Conservation (phyloP, 2,329 filamentous ascomycete genomes). For the Neobulgaria alba region DNA sequence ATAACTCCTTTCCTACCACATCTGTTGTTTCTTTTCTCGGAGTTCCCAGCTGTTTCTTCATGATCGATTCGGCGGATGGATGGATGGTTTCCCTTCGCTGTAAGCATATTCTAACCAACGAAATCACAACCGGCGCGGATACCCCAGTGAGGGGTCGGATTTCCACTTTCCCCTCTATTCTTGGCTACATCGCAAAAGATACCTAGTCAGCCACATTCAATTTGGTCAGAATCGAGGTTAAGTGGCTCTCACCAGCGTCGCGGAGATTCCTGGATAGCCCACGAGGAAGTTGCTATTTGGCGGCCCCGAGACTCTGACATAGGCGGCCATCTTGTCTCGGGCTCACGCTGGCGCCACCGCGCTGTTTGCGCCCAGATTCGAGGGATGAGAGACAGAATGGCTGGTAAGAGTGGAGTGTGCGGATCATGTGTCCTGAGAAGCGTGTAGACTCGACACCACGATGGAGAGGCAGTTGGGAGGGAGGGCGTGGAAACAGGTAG, state of each 20-base stretch:
- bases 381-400: constrained; percentile 17
- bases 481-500: constrained; percentile 10
- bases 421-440: constrained; percentile 16
- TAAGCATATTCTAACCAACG: constrained; percentile 87
- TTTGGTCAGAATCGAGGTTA: too few relatives aligned
- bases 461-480: not conserved
- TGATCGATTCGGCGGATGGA: constrained; percentile 86
- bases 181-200: constrained; percentile 58
- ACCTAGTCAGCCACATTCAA: constrained; percentile 12
- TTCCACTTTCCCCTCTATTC: constrained; percentile 96
- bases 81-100: constrained; percentile 94
- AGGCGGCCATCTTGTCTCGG: constrained; percentile 54
- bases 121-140: constrained; percentile 83
- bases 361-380: constrained; percentile 23
- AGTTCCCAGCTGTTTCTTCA: constrained; percentile 84
- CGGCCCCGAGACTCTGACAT: constrained; percentile 92
- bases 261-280: constrained; percentile 95
- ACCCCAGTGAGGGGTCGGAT: constrained; percentile 79
- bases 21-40: constrained; percentile 86
- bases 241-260: constrained; percentile 74
- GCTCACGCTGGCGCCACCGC: constrained; percentile 26
- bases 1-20: constrained; percentile 90
- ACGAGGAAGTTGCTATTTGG: constrained; percentile 96
- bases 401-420: not conserved
- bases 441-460: not conserved